Percentiles rank a stretch among this genome's conserved stretches.
These are phyloP conservation scores for Myxozyma sirexii DNA, from an alignment of 805 yeast genomes.

Conservation along the genomic window DNA sequence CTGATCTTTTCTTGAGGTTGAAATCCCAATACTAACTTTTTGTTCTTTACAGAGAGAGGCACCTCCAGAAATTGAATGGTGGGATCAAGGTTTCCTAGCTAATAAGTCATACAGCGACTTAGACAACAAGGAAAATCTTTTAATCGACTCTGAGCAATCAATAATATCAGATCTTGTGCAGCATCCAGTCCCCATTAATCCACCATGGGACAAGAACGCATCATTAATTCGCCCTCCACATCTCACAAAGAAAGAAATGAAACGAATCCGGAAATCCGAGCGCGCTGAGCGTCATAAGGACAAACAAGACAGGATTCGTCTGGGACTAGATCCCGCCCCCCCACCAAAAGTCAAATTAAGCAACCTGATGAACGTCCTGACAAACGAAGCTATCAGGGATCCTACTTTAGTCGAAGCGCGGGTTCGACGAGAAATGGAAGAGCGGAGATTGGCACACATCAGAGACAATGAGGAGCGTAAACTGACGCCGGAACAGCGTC, in stretches of 20 bases:
- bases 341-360: conserved; percentile 83
- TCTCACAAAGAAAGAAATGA: conserved; percentile 76
- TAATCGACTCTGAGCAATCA: conserved; percentile 44
- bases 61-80: conserved; percentile 83
- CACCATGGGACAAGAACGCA: conserved; percentile 58
- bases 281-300: conserved; percentile 67
- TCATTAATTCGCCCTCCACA: conserved; percentile 52
- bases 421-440: conserved; percentile 69
- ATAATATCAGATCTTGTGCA: conserved; percentile 74
- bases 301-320: conserved; percentile 70
- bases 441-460: conserved; percentile 62
- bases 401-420: conserved; percentile 82
- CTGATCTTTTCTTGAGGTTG: background rate
- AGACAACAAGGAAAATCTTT: conserved; percentile 33
- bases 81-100: conserved; percentile 70
- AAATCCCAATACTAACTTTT: background rate
- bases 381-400: conserved; percentile 82
- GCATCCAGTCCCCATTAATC: conserved; percentile 71
- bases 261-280: conserved; percentile 69
- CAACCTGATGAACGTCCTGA: conserved; percentile 82
- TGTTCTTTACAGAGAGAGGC: conserved; percentile 25
- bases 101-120: conserved; percentile 42
- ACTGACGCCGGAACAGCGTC: conserved; percentile 59
- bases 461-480: conserved; percentile 63
- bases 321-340: conserved; percentile 86